Conservation (phyloP, 306 rosid genomes). For the Corylus avellana region DNA sequence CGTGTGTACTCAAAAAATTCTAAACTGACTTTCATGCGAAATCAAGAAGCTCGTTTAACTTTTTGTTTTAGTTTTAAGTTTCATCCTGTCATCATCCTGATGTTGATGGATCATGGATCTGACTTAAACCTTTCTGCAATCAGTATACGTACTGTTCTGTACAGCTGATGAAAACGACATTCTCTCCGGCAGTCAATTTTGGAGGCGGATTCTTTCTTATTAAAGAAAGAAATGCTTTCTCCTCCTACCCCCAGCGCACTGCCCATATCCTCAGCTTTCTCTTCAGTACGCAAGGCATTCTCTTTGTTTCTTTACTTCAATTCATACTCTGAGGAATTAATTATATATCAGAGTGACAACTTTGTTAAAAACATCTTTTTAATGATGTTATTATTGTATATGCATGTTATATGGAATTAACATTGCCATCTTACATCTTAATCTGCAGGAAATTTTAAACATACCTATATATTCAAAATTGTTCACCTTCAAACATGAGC, state of each 20-base stretch:
- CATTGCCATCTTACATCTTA: too few species aligned
- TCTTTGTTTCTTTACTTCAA: neutral
- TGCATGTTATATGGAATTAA: too few species aligned
- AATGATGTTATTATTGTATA: too few species aligned
- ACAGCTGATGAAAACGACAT: neutral
- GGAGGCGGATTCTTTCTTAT: neutral
- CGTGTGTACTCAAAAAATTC: neutral
- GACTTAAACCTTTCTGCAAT: neutral
- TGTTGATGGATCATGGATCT: neutral
- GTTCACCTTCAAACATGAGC: constrained; percentile 2
- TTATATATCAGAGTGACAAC: too few species aligned
- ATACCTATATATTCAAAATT: neutral
- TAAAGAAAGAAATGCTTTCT: neutral
- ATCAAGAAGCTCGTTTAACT: neutral
- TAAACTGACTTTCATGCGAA: neutral
- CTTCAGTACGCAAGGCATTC: neutral
- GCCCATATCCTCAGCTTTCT: neutral
- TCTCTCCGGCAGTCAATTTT: neutral
- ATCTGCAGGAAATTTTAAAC: too few species aligned
- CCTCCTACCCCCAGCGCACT: neutral
- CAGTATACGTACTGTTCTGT: neutral
- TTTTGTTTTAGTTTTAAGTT: neutral
- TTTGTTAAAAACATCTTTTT: too few species aligned
- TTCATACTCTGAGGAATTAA: too few species aligned
- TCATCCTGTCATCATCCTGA: too few species aligned